phyloP scores from a whole-genome alignment of 2,329 filamentous ascomycete genomes.

The Aspergillus sp. region DNA sequence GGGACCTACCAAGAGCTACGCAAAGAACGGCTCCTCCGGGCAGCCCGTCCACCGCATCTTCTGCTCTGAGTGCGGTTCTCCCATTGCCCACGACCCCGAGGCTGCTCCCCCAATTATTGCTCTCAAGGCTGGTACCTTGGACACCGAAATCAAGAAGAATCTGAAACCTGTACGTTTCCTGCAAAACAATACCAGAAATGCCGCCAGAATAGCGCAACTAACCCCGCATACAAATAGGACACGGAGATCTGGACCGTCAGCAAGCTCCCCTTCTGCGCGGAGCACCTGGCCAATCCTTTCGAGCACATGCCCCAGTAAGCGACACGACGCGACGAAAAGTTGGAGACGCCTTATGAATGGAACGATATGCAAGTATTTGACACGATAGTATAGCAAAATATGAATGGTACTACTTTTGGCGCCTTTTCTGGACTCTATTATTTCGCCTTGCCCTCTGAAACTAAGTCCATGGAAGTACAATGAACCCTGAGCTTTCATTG shows the following conservation, averaged over 20 bases:
- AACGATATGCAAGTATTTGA: slow-evolving; percentile 5
- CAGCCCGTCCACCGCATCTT: slow-evolving; percentile 67
- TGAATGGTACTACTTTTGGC: neutral
- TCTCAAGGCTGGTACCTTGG: slow-evolving; percentile 66
- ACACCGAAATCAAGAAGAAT: slow-evolving; percentile 64
- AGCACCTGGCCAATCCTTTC: slow-evolving; percentile 63
- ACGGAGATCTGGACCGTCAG: slow-evolving; percentile 69
- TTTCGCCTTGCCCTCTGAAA: too few species aligned
- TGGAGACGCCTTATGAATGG: slow-evolving; percentile 6
- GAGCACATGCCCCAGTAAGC: slow-evolving; percentile 61
- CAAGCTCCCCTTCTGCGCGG: slow-evolving; percentile 70
- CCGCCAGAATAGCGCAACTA: neutral
- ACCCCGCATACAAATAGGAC: slow-evolving; percentile 31
- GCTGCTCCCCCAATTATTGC: slow-evolving; percentile 70
- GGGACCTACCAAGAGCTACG: slow-evolving; percentile 65
- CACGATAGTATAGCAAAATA: neutral
- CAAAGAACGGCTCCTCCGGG: slow-evolving; percentile 61
- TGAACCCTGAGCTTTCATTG: too few species aligned
- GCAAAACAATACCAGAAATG: neutral
- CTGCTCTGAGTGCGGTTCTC: slow-evolving; percentile 68
- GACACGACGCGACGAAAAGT: neutral
- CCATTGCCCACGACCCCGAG: slow-evolving; percentile 69
- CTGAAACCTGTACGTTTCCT: slow-evolving; percentile 55
- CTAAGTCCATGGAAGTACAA: too few species aligned
- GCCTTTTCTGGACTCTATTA: neutral